phyloP scores from a whole-genome alignment of 2,329 filamentous ascomycete species.

The Tolypocladium cylindrosporum region DNA sequence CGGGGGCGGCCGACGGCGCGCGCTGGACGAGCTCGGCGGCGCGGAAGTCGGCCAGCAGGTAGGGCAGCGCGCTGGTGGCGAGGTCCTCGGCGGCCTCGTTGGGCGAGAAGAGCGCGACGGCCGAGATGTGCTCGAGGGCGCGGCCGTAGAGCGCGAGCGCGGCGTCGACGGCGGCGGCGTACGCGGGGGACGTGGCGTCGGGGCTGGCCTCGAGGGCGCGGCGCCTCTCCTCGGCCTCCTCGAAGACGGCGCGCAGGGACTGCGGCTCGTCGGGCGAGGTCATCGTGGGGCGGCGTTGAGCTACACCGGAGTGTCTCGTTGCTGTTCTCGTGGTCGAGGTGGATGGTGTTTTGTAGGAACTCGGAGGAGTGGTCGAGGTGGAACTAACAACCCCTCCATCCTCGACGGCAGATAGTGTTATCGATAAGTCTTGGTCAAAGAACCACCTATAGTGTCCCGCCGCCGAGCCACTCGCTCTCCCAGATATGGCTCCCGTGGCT shows the following conservation, averaged over 20 bases:
- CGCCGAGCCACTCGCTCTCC: too few relatives aligned
- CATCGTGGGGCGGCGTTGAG: not conserved
- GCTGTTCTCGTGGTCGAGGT: not conserved
- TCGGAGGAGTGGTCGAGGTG: not conserved
- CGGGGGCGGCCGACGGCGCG: conserved; percentile 40
- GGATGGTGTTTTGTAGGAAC: not conserved
- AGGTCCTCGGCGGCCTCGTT: conserved; percentile 89
- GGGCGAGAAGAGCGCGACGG: conserved; percentile 74
- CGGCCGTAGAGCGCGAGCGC: conserved; percentile 64
- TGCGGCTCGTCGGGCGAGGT: conserved; percentile 29
- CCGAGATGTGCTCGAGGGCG: conserved; percentile 58
- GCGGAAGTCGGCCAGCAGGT: conserved; percentile 67
- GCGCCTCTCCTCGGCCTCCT: conserved; percentile 41
- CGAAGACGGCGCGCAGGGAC: conserved; percentile 39
- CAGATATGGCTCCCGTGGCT: too few relatives aligned
- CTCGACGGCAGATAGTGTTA: not conserved
- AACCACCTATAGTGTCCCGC: not conserved
- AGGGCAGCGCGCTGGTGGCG: conserved; percentile 74
- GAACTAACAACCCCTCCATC: not conserved
- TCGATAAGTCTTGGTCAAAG: not conserved
- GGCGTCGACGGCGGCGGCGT: conserved; percentile 55
- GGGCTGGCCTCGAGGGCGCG: conserved; percentile 50
- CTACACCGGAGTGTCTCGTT: too few relatives aligned
- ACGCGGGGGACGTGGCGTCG: conserved; percentile 54
- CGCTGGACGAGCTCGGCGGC: conserved; percentile 72